Evolutionary conservation across 2,329 filamentous ascomycete genomes (phyloP), one percentile per base, ranked within the genome.

Genomic region (Myriosclerotinia scirpicola): DNA sequence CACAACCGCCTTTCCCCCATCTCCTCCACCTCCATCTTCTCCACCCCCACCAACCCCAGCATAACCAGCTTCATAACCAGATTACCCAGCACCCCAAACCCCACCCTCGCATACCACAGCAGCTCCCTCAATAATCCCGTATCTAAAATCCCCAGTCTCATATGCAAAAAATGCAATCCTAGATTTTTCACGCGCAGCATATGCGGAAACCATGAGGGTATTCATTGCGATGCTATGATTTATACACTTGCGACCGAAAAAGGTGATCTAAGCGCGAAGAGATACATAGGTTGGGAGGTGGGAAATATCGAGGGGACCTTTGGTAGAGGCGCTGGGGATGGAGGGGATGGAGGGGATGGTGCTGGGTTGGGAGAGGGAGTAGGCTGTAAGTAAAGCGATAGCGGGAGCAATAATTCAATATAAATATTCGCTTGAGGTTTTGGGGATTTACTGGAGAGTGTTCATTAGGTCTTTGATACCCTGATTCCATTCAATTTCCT

Each of bases 311-410:
- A 56, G 26, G 20, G 30, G 12, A 3, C 36, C 54, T 20, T 40
- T 34, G n/a, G 5, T 2, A 1, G 26, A 30, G 3, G 30, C 54
- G 14, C 30, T 34, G n/a, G 42, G 54, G 36, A 56, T 56, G n/a
- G 50, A 53, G n/a, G 26, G 30, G 50, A 53, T 15, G 40, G n/a
- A n/a, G n/a, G n/a, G n/a, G n/a, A n/a, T n/a, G n/a, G n/a, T n/a
- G n/a, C n/a, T n/a, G n/a, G n/a, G n/a, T n/a, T n/a, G n/a, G n/a
- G n/a, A n/a, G 79, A 0, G 87, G 86, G 12, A 88, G 81, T 0
- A 90, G 80, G 64, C 87, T 85, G 54, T 80, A 67, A 14, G 83
- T 79, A 71, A 88, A 84, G 52, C 84, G 84, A 68, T 83, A 80
- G 26, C 86, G 86, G 5, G 83, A 80, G 76, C 88, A 88, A 76